A percentile compares a stretch with the other conserved stretches of the same genome.
Conservation (phyloP, 495 filamentous ascomycete species). For the Darksidea phi region DNA sequence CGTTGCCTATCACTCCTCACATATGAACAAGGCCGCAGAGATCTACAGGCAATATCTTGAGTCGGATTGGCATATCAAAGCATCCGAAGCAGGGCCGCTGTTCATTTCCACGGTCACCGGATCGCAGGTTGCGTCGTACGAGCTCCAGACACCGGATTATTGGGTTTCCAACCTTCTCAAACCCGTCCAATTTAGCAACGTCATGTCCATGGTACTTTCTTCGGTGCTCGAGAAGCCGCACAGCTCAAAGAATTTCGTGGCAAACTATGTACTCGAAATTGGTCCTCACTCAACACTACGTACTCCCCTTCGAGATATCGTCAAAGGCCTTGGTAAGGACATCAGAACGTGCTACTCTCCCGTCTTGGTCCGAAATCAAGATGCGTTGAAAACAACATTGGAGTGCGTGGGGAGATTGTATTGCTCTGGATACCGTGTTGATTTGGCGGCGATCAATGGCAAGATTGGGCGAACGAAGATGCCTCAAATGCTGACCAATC, state of each 20-base stretch:
- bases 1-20: neutral
- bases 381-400: neutral
- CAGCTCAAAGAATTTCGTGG: too few relatives aligned
- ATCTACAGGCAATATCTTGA: neutral
- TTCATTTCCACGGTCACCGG: neutral
- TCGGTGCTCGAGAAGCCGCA: neutral
- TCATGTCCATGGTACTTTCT: neutral
- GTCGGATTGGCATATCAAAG: neutral
- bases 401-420: neutral
- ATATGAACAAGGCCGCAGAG: neutral
- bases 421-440: neutral
- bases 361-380: neutral
- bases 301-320: neutral
- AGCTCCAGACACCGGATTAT: neutral
- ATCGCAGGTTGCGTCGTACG: neutral
- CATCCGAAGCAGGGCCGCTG: neutral
- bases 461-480: neutral
- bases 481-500: neutral
- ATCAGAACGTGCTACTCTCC: neutral
- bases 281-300: neutral
- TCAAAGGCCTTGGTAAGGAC: neutral
- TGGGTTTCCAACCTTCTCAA: neutral
- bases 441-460: neutral
- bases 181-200: neutral
- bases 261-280: neutral